A percentile compares a stretch with the other conserved stretches of the same genome.
Evolutionary conservation across 257 asterid species (phyloP).

Genomic region (Solanum chiquidenum): DNA sequence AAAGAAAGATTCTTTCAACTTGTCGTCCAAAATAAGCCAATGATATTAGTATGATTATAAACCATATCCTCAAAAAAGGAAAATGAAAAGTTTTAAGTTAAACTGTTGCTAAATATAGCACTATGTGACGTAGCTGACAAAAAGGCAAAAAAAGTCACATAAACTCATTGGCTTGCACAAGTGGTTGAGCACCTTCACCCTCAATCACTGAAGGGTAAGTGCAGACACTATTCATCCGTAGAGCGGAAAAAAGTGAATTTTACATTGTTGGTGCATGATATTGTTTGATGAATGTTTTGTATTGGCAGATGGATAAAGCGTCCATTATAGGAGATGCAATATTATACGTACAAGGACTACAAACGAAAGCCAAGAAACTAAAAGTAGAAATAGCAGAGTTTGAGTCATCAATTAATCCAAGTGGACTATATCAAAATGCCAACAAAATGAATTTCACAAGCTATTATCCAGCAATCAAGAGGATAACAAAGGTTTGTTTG

Average conservation of each 20-base stretch:
- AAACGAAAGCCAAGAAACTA: constrained; percentile 46
- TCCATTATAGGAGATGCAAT: constrained; percentile 77
- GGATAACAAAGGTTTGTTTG: constrained; percentile 36
- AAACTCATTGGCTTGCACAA: no score
- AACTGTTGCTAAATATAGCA: no score
- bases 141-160: background rate
- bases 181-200: no score
- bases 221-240: background rate
- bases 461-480: constrained; percentile 30
- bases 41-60: background rate
- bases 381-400: constrained; percentile 43
- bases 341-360: constrained; percentile 51
- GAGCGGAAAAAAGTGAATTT: background rate
- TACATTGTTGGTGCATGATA: background rate
- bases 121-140: background rate
- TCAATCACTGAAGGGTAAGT: background rate
- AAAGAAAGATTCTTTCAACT: background rate
- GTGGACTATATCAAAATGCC: constrained; percentile 6
- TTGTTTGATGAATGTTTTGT: background rate
- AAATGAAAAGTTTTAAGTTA: background rate
- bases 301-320: constrained; percentile 70
- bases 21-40: background rate
- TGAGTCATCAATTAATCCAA: constrained; percentile 23
- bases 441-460: background rate
- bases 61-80: background rate